Evolutionary conservation across 2,329 filamentous ascomycete species (phyloP).

Genomic region (Botrytis deweyae): DNA sequence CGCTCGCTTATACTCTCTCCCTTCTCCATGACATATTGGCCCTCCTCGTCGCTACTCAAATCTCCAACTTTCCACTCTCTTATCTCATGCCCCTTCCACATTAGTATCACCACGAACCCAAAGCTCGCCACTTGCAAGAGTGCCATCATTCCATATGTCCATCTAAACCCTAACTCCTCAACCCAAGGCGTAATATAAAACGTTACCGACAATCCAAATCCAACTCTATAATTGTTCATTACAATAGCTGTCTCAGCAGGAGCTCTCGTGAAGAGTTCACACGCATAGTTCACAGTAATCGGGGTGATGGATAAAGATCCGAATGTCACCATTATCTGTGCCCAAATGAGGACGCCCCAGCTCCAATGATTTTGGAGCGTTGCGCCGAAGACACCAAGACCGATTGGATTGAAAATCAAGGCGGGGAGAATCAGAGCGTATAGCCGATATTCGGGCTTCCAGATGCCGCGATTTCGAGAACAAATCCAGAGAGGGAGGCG

Average conservation of each 20-base stretch:
- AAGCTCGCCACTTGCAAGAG: slow-evolving; percentile 40
- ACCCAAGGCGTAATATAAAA: slow-evolving; percentile 45
- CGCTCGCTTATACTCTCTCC: neutral
- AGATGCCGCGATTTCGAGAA: slow-evolving; percentile 30
- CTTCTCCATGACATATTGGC: slow-evolving; percentile 29
- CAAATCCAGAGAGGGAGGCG: slow-evolving; percentile 40
- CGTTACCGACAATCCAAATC: slow-evolving; percentile 42
- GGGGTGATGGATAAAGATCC: slow-evolving; percentile 24
- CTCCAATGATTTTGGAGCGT: slow-evolving; percentile 44
- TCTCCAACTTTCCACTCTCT: slow-evolving; percentile 23
- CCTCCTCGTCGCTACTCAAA: slow-evolving; percentile 35
- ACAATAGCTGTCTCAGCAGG: slow-evolving; percentile 42
- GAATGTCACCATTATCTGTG: slow-evolving; percentile 44
- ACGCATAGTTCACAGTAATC: slow-evolving; percentile 30
- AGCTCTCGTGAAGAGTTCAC: slow-evolving; percentile 41
- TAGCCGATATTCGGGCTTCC: slow-evolving; percentile 45
- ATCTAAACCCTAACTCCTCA: slow-evolving; percentile 40
- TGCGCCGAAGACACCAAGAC: slow-evolving; percentile 43
- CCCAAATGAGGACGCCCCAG: slow-evolving; percentile 44
- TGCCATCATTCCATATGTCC: slow-evolving; percentile 46
- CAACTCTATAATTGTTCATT: slow-evolving; percentile 41
- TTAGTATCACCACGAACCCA: slow-evolving; percentile 34
- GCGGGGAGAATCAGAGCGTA: slow-evolving; percentile 37
- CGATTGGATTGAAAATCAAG: slow-evolving; percentile 39
- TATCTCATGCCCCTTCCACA: slow-evolving; percentile 37